phyloP scores from a whole-genome alignment of 1,284 basidiomycete species.

The Puccinia coronata region DNA sequence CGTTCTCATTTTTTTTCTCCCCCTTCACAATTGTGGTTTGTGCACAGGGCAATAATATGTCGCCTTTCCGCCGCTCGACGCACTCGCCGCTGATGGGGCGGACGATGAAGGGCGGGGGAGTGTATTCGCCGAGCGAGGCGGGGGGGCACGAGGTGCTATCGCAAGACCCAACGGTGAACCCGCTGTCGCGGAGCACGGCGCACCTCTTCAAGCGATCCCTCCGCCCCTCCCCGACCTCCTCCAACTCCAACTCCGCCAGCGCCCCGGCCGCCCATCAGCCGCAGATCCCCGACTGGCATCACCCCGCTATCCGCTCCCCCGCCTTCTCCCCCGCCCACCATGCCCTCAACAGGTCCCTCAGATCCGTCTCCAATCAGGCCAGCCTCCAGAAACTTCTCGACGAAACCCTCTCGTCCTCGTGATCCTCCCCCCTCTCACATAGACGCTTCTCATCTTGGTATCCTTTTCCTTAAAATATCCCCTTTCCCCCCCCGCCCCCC shows the following conservation, averaged over 20 bases:
- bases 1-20: background rate
- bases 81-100: background rate
- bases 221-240: background rate
- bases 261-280: background rate
- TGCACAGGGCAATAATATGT: background rate
- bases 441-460: too few species aligned
- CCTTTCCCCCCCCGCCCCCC: too few species aligned
- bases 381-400: slow-evolving; percentile 6
- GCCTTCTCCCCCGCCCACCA: background rate
- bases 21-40: background rate
- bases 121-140: background rate
- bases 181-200: slow-evolving; percentile 6
- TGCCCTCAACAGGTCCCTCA: background rate
- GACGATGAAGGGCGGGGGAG: background rate
- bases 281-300: background rate
- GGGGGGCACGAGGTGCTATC: background rate
- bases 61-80: background rate
- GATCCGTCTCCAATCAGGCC: background rate
- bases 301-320: background rate
- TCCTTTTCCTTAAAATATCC: too few species aligned
- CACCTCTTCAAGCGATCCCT: slow-evolving; percentile 33
- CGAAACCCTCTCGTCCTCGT: background rate
- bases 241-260: too few species aligned
- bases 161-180: slow-evolving; percentile 27
- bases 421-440: background rate